Base-by-base conservation (phyloP, 352 stramenopile genomes). In the Vaucheria bursata region DNA sequence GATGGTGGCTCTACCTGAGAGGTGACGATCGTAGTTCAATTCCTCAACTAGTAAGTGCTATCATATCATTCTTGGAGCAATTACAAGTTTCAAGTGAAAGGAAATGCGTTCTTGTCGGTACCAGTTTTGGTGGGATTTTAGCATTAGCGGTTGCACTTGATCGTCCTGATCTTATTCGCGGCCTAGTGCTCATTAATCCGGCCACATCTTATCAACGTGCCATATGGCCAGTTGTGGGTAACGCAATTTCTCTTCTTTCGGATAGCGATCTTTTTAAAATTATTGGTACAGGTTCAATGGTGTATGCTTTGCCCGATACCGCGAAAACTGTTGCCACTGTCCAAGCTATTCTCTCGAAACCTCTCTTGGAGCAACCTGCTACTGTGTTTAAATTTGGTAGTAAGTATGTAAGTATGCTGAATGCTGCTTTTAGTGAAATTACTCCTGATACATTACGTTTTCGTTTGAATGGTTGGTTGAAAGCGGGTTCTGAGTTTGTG, bases 81-180 rank as follows among this genome's bases (percentile, higher is more conserved):
- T 18, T 0, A n/a, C 31, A 33, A 37, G 73, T 31, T 31, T 8
- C n/a, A 5, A 12, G n/a, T 3, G 49, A 36, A 12, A 8, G 70
- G 36, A 80, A 80, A 68, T 49, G 34, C 1, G 76, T 81, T 1
- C 36, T 81, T 12, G 33, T 71, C 0, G 76, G 76, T 39, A 74
- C 66, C 32, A 81, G 76, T 65, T 81, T 81, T 53, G 76, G 76
- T 36, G 76, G 73, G 1, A 72, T 75, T 65, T 70, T 81, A 7
- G 67, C 35, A 32, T 35, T 81, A 1, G 35, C 67, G 1, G 33
- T 81, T 35, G 76, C 40, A n/a, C 76, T 77, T 36, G 18, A 25
- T 12, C 65, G 65, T 6, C 75, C 75, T 31, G 53, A 66, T 39
- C 71, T 32, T 8, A 53, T 80, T n/a, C 52, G 53, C 3, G 66